Evolutionary conservation across 768 basidiomycete species (phyloP).

Genomic region (Suillus variegatus): DNA sequence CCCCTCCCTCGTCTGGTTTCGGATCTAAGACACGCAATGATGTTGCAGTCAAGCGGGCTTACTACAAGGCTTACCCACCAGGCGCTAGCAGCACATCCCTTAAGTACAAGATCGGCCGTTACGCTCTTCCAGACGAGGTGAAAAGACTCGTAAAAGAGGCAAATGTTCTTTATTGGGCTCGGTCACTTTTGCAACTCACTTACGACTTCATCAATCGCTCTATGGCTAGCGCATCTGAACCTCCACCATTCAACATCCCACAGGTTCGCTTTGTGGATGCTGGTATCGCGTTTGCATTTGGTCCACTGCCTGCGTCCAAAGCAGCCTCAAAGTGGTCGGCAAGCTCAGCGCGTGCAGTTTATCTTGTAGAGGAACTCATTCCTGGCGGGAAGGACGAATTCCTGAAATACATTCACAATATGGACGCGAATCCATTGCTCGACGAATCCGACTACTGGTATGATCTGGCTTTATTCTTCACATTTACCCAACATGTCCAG

Average conservation of each 20-base stretch:
- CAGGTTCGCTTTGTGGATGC: conserved; percentile 5
- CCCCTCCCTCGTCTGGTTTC: neutral
- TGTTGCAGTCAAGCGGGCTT: neutral
- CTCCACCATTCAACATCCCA: conserved; percentile 5
- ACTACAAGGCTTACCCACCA: neutral
- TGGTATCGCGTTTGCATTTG: conserved; percentile 4
- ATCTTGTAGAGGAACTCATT: conserved; percentile 12
- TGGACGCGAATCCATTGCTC: neutral
- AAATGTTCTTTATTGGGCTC: conserved; percentile 8
- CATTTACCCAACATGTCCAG: conserved; percentile 27
- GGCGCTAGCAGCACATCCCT: neutral
- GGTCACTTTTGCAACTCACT: conserved; percentile 7
- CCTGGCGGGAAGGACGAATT: conserved; percentile 14
- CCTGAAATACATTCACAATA: conserved; percentile 28
- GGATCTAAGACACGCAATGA: neutral
- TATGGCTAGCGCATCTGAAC: neutral
- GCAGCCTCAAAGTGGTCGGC: neutral
- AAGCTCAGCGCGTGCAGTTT: neutral
- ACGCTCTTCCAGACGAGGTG: neutral
- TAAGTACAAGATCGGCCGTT: neutral
- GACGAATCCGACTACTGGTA: conserved; percentile 3
- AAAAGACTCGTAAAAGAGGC: neutral
- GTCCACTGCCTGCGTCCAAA: neutral
- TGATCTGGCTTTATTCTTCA: conserved; percentile 22
- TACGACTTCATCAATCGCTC: conserved; percentile 9